Percentiles rank a stretch among this genome's conserved stretches.
Evolutionary conservation across 108 stramenopile species (phyloP).

Genomic region (Conticribra weissflogii): DNA sequence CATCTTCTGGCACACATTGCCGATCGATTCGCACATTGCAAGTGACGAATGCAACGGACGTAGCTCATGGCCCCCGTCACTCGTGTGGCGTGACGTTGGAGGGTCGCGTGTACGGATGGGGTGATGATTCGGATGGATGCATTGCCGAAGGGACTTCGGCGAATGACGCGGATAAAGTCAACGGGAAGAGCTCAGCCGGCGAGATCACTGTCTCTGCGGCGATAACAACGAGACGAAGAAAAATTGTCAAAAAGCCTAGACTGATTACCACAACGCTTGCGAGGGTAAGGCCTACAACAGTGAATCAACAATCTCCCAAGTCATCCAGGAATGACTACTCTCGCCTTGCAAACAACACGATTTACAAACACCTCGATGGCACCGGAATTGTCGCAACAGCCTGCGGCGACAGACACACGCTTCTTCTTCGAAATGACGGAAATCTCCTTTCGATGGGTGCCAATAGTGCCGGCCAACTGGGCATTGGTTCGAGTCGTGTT

Average conservation of each 20-base stretch:
- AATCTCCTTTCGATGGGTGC: slow-evolving; percentile 14
- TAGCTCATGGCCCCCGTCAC: slow-evolving; percentile 23
- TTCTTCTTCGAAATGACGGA: slow-evolving; percentile 19
- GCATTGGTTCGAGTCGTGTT: background rate
- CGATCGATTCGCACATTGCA: slow-evolving; percentile 10
- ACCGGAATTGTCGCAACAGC: slow-evolving; percentile 2
- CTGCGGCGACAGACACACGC: slow-evolving; percentile 26
- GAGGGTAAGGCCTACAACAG: too few species aligned
- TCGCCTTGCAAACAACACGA: background rate
- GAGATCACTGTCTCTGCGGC: too few species aligned
- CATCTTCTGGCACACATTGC: too few species aligned
- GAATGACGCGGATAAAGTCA: background rate
- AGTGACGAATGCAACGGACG: background rate
- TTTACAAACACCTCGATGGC: background rate
- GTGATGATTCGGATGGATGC: background rate
- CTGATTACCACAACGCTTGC: too few species aligned
- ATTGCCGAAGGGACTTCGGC: background rate
- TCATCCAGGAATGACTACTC: slow-evolving; percentile 21
- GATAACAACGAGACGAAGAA: too few species aligned
- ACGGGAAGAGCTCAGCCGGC: background rate
- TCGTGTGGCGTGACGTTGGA: background rate
- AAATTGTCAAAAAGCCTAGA: too few species aligned
- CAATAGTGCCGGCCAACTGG: slow-evolving; percentile 24
- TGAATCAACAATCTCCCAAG: too few species aligned
- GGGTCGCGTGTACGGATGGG: slow-evolving; percentile 24